Evolutionary conservation across 163 green algal species (phyloP).

Genomic region (Trebouxia gelatinosa): DNA sequence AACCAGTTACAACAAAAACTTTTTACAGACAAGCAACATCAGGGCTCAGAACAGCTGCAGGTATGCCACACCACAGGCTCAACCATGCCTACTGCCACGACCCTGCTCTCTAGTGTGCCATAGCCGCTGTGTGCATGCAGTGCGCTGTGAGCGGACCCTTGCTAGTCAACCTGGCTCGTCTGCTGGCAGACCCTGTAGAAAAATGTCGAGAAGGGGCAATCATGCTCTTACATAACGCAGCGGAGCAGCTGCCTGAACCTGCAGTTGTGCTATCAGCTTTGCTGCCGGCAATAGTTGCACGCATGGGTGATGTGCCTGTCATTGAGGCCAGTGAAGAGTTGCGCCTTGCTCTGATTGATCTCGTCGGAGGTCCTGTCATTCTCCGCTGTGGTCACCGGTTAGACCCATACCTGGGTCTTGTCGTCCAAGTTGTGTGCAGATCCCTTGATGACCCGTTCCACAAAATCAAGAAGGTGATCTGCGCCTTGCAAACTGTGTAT

Average conservation of each 20-base stretch:
- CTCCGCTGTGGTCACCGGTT: not conserved
- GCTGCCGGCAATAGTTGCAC: conserved; percentile 53
- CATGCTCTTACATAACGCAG: conserved; percentile 40
- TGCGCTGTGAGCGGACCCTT: not conserved
- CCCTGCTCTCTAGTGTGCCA: not conserved
- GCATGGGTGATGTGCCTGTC: conserved; percentile 52
- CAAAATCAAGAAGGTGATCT: conserved; percentile 76
- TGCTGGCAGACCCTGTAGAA: conserved; percentile 22
- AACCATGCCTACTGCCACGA: not conserved
- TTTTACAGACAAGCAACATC: not conserved
- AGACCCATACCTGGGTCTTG: not conserved
- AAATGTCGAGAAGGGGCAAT: conserved; percentile 4
- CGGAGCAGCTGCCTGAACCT: conserved; percentile 40
- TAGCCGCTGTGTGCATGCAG: conserved; percentile 7
- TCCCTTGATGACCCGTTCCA: conserved; percentile 67
- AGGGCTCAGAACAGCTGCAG: not conserved
- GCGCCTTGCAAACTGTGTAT: too few relatives aligned
- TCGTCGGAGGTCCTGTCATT: conserved; percentile 36
- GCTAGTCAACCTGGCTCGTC: not conserved
- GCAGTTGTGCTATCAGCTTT: conserved; percentile 52
- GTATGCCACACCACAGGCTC: not conserved
- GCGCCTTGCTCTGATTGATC: conserved; percentile 35
- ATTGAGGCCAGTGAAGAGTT: conserved; percentile 49
- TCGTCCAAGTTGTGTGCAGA: conserved; percentile 42
- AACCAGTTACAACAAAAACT: not conserved